Evolutionary conservation across 202 grass and related monocot species (phyloP).

Genomic region (Eragrostis tef): DNA sequence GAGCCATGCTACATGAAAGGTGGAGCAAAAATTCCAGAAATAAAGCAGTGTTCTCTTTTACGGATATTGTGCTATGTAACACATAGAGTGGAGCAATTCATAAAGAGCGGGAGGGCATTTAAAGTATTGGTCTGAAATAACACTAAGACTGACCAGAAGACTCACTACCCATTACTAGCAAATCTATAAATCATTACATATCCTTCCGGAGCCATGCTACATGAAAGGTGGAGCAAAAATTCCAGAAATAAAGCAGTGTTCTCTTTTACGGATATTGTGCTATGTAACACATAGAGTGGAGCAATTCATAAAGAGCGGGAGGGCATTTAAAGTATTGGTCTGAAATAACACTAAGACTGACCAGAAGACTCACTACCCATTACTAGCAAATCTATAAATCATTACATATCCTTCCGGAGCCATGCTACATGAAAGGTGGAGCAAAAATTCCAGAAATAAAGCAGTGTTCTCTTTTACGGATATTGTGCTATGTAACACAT

Average conservation of each 20-base stretch:
- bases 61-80: not conserved
- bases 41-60: not conserved
- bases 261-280: not conserved
- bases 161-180: not conserved
- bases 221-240: not conserved
- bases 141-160: not conserved
- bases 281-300: not conserved
- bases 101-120: not conserved
- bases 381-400: not conserved
- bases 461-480: not conserved
- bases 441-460: not conserved
- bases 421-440: not conserved
- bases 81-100: not conserved
- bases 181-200: not conserved
- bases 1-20: not conserved
- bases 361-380: not conserved
- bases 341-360: not conserved
- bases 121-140: not conserved
- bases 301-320: not conserved
- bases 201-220: not conserved
- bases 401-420: constrained; percentile 3
- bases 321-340: not conserved
- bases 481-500: not conserved
- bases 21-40: not conserved
- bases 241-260: not conserved